phyloP scores from a whole-genome alignment of 139 green algal species.

The Chloropicon primus region DNA sequence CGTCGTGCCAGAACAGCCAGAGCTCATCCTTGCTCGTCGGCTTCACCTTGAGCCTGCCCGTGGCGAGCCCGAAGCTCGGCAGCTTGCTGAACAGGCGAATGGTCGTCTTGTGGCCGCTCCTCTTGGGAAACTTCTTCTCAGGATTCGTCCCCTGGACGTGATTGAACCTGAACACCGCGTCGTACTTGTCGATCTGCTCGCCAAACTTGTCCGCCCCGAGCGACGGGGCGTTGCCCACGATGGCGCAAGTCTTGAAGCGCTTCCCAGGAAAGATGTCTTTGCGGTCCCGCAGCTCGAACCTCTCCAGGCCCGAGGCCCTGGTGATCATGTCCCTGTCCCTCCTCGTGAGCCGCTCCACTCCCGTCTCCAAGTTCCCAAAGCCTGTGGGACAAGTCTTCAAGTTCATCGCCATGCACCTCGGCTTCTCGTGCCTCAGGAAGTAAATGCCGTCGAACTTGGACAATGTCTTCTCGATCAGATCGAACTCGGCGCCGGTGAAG shows the following conservation, averaged over 20 bases:
- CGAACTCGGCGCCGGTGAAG: neutral
- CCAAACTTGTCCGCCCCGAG: neutral
- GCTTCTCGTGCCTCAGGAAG: neutral
- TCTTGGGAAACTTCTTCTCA: neutral
- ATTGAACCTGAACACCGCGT: constrained; percentile 2
- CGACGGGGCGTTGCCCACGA: constrained; percentile 1
- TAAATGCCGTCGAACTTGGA: neutral
- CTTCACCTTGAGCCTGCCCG: constrained; percentile 2
- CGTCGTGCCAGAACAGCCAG: constrained; percentile 8
- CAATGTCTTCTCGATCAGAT: neutral
- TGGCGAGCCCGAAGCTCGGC: neutral
- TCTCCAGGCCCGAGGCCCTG: neutral
- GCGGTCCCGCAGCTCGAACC: neutral
- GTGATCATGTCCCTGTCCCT: neutral
- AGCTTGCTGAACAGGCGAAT: constrained; percentile 6
- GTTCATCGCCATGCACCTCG: constrained; percentile 3
- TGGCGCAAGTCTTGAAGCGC: neutral
- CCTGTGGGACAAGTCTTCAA: neutral
- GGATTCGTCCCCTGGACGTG: neutral
- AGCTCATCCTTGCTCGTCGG: neutral
- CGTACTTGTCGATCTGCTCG: constrained; percentile 5
- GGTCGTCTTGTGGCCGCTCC: neutral
- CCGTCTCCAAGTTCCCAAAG: constrained; percentile 1
- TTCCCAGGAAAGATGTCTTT: neutral
- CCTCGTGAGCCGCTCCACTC: neutral